Conservation (phyloP, 2,329 filamentous ascomycete genomes). For the Neurospora sp. region DNA sequence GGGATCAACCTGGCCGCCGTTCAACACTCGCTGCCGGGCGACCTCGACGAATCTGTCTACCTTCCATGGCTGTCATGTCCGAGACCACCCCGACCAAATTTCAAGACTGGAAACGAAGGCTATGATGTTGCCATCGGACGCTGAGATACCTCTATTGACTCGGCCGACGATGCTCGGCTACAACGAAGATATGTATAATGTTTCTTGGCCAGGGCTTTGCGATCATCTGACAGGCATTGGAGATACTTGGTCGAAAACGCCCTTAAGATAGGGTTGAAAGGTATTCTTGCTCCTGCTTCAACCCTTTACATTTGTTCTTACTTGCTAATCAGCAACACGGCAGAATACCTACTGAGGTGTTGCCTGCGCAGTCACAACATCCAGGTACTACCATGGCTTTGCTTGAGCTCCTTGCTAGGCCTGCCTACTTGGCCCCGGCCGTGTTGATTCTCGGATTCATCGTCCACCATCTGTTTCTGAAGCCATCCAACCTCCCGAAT, state of each 20-base stretch:
- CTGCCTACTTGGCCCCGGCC: conserved; percentile 17
- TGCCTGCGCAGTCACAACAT: background rate
- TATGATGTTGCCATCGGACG: background rate
- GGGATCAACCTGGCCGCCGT: background rate
- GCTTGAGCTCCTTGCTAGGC: conserved; percentile 14
- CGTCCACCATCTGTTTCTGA: conserved; percentile 19
- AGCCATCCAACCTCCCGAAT: too few relatives aligned
- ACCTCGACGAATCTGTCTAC: background rate
- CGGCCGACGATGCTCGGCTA: background rate
- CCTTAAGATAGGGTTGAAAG: too few relatives aligned
- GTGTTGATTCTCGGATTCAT: conserved; percentile 16
- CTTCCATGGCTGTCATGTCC: background rate
- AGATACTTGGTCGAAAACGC: too few relatives aligned
- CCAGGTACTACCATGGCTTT: background rate
- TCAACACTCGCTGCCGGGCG: background rate
- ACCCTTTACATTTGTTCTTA: too few relatives aligned
- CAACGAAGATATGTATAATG: background rate
- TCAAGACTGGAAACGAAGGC: background rate
- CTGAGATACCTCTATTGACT: background rate
- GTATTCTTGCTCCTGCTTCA: too few relatives aligned
- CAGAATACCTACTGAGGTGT: too few relatives aligned
- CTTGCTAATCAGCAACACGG: too few relatives aligned
- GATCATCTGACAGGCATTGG: too few relatives aligned
- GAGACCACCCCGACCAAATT: background rate
- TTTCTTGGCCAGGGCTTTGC: background rate